Base-by-base conservation (phyloP, 345 rosid genomes). In the Eucalyptus tenuipes region DNA sequence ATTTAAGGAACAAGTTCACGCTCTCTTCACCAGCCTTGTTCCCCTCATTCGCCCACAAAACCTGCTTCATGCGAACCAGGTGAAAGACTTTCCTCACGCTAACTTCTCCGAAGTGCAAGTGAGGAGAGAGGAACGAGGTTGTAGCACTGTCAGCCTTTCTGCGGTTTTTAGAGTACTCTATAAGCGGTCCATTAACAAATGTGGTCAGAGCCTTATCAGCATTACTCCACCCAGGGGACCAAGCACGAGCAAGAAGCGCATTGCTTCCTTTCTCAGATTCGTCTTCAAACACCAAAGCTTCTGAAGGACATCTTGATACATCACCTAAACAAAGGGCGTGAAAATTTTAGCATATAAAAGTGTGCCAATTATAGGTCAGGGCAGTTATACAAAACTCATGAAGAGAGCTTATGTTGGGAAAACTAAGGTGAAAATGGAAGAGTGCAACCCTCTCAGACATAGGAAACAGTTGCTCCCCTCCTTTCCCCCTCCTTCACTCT, bases 141-240 rank as follows among this genome's bases (percentile, higher is more conserved):
- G 99, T 97, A 33, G 98, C 98, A 90, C 99, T 96, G 90, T 97
- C 99, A 37, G 99, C 99, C 93, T 97, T 97, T 68, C 99, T 90
- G 12, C 98, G 95, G 89, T 97, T 96, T 93, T 92, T 91, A 25
- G 98, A 95, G 94, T 97, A 96, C 89, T 97, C 99, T 86, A 96
- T 89, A 64, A 97, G 88, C 25, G 99, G 96, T 80, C 99, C 99
- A 40, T 96, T 96, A 85, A 96, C 92, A 90, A 97, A 96, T 55
- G 99, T 91, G 25, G 97, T 95, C 91, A 97, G 92, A 89, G 99
- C 97, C 93, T 93, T 97, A 89, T 97, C 97, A 85, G 96, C 99
- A 89, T 92, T 95, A 93, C 96, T 96, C 99, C 99, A 97, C 9
- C 99, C 99, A 4, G 99, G 99, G 84, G 99, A 94, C 99, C 99